A percentile compares a stretch with the other conserved stretches of the same genome.
phyloP scores from a whole-genome alignment of 1,139 yeast species.

The Sugiyamaella castrensis region DNA sequence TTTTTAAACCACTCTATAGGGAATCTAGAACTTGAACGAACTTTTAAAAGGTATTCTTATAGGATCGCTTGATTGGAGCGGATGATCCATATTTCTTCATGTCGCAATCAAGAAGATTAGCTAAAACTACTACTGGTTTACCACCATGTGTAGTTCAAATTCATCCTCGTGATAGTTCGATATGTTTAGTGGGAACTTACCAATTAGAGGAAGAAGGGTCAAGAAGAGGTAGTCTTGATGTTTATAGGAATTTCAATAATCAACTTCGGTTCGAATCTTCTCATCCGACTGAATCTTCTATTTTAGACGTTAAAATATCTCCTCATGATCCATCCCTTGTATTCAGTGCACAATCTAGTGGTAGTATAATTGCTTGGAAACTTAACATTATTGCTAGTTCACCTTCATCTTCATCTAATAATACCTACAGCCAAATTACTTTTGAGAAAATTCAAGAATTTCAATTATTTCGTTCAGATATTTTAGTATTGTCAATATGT shows the following conservation, averaged over 20 bases:
- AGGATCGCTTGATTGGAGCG: too few relatives aligned
- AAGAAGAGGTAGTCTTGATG: slow-evolving; percentile 73
- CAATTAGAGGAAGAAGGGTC: slow-evolving; percentile 53
- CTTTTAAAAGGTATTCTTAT: too few relatives aligned
- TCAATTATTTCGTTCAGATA: slow-evolving; percentile 44
- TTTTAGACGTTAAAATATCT: slow-evolving; percentile 68
- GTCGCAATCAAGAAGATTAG: slow-evolving; percentile 10
- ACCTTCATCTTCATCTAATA: slow-evolving; percentile 1
- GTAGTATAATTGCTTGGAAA: slow-evolving; percentile 65
- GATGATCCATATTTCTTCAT: background rate
- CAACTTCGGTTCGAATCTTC: slow-evolving; percentile 25
- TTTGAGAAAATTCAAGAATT: slow-evolving; percentile 21
- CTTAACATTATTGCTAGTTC: background rate
- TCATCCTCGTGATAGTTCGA: slow-evolving; percentile 49
- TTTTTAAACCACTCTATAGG: too few relatives aligned
- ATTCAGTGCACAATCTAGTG: slow-evolving; percentile 77
- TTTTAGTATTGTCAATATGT: slow-evolving; percentile 63
- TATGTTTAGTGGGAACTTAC: slow-evolving; percentile 73
- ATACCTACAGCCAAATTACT: slow-evolving; percentile 1
- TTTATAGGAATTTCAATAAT: slow-evolving; percentile 41
- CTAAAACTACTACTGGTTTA: slow-evolving; percentile 41
- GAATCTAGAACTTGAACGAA: too few relatives aligned
- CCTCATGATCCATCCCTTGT: slow-evolving; percentile 51
- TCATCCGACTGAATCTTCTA: slow-evolving; percentile 51
- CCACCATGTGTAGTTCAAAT: slow-evolving; percentile 84